These are phyloP conservation scores for Torulaspora gathmanii DNA, from an alignment of 805 yeast genomes.

Conservation along the genomic window DNA sequence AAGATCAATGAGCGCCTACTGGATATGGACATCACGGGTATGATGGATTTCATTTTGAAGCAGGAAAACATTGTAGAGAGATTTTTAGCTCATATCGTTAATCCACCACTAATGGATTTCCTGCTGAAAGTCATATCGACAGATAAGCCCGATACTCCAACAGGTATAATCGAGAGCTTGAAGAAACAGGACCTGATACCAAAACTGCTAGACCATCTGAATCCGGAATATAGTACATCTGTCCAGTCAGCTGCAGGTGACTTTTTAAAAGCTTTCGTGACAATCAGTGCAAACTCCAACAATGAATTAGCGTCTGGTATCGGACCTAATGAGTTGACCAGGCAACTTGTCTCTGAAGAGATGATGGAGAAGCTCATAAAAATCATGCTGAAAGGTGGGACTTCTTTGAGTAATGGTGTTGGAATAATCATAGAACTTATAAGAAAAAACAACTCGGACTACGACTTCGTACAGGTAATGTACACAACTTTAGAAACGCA, in stretches of 20 bases:
- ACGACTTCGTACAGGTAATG: slow-evolving; percentile 82
- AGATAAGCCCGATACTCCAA: slow-evolving; percentile 83
- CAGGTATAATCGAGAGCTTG: slow-evolving; percentile 76
- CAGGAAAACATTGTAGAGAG: slow-evolving; percentile 70
- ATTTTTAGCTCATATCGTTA: slow-evolving; percentile 80
- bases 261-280: slow-evolving; percentile 86
- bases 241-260: slow-evolving; percentile 94
- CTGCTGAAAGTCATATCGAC: slow-evolving; percentile 84
- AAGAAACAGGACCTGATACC: slow-evolving; percentile 71
- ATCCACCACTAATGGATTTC: slow-evolving; percentile 93
- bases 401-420: slow-evolving; percentile 89
- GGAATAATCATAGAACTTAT: slow-evolving; percentile 92
- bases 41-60: slow-evolving; percentile 62
- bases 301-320: slow-evolving; percentile 83
- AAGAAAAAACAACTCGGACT: slow-evolving; percentile 92
- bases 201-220: slow-evolving; percentile 62
- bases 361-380: slow-evolving; percentile 63
- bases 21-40: slow-evolving; percentile 82
- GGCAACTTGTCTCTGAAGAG: slow-evolving; percentile 78
- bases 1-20: slow-evolving; percentile 84
- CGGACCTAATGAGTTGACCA: slow-evolving; percentile 91
- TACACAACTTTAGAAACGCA: slow-evolving; percentile 79
- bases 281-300: slow-evolving; percentile 88
- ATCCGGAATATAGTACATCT: slow-evolving; percentile 61
- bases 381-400: slow-evolving; percentile 77